Evolutionary conservation across 2,329 filamentous ascomycete genomes (phyloP).

Genomic region (Pyrenophora teres): DNA sequence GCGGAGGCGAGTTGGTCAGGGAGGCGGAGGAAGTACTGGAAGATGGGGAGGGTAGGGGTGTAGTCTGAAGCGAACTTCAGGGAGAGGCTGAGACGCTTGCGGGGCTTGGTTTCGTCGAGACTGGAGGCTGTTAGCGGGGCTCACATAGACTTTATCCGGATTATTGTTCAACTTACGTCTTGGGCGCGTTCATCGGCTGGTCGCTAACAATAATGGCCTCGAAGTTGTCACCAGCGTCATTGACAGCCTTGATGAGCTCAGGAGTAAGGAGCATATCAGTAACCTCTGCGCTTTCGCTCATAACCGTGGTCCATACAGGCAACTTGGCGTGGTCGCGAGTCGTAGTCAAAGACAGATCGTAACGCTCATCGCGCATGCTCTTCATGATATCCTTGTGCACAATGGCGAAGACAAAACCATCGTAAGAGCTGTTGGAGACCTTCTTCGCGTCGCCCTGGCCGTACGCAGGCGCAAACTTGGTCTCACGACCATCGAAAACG

Average conservation of each 20-base stretch:
- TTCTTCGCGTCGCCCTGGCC: slow-evolving; percentile 67
- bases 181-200: slow-evolving; percentile 84
- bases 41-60: slow-evolving; percentile 72
- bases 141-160: too few relatives aligned
- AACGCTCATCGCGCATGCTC: slow-evolving; percentile 85
- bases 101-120: slow-evolving; percentile 79
- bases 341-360: slow-evolving; percentile 88
- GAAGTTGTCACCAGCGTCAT: slow-evolving; percentile 72
- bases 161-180: slow-evolving; percentile 65
- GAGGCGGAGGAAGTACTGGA: slow-evolving; percentile 81
- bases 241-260: slow-evolving; percentile 81
- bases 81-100: slow-evolving; percentile 84
- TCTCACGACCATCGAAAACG: slow-evolving; percentile 91
- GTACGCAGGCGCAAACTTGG: slow-evolving; percentile 70
- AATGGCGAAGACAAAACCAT: slow-evolving; percentile 91
- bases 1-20: slow-evolving; percentile 76
- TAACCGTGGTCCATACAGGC: slow-evolving; percentile 86
- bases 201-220: slow-evolving; percentile 90
- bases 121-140: slow-evolving; percentile 50
- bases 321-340: slow-evolving; percentile 94
- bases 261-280: slow-evolving; percentile 84
- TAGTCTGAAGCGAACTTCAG: slow-evolving; percentile 65
- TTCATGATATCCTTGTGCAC: slow-evolving; percentile 97
- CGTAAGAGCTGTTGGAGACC: slow-evolving; percentile 67
- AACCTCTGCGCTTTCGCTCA: slow-evolving; percentile 96